Base-by-base conservation (phyloP, 1,139 yeast genomes). In the Suhomyces bokatorum region DNA sequence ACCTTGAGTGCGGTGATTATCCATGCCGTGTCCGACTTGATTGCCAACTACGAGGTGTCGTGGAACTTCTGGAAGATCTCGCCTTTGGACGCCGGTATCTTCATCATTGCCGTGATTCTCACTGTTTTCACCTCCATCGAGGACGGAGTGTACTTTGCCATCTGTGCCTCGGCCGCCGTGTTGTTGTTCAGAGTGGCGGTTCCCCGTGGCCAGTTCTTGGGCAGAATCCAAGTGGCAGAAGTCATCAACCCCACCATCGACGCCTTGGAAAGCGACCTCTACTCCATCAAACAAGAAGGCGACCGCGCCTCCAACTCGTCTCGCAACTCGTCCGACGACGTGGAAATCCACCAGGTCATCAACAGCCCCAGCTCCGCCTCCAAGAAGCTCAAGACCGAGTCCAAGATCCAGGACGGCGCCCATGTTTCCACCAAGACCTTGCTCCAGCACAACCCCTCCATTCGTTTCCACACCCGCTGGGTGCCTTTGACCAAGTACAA, bases 11-110 rank as follows among this genome's bases (percentile, higher is more conserved):
- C 97, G 1, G 82, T 91, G 53, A 90, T 91, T 55, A 91, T 91
- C 57, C 97, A 91, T 65, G 97, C 97, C n/a, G 98, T 91, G 20
- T 80, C 87, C 38, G 97, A 90, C 68, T 78, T 91, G 63, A 71
- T 90, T 53, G 86, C 96, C 5, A 76, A 81, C 44, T 89, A 84
- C 60, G 77, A 78, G 55, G 78, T 84, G 3, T 81, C 96, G 11
- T 81, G 80, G 78, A 80, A 76, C 57, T 80, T 89, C 66, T 90
- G 89, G 87, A 77, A 75, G 52, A 77, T 86, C 50, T 72, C 83
- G 45, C 97, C 97, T 9, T 49, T 87, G 14, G 97, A 91, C 64
- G 79, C 80, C 56, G 77, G 83, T 35, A 85, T 90, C 43, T 91
- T 89, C 67, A 39, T 90, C 7, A 78, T 83, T 49, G 90, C 91